Evolutionary conservation across 495 filamentous ascomycete species (phyloP), one percentile per base, ranked within the genome.

Genomic region (Aspergillus homomorphus): DNA sequence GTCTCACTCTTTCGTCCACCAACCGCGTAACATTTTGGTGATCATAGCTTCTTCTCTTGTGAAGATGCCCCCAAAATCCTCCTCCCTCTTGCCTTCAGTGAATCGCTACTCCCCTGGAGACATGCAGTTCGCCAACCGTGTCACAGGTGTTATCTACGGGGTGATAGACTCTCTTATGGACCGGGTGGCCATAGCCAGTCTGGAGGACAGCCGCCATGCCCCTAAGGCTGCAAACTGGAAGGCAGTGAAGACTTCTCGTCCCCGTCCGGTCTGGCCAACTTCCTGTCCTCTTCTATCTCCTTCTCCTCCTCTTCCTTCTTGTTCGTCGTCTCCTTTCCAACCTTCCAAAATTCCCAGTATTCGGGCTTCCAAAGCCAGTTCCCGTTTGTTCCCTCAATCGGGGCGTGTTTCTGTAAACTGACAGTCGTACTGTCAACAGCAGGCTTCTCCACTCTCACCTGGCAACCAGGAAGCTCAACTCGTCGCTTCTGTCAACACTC

Each of bases 161-260:
- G 46, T 50, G 20, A 5, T 50, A 1, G 46, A 26, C 8, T 22
- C 46, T 18, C 26, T 53, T 9, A 20, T 42, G 30, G 51, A 53
- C 6, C 30, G 28, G 28, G 45, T n/a, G 1, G 1, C 38, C 30
- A 14, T 30, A 8, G 28, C 16, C 21, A 24, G 44, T 15, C 51
- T 60, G 1, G 58, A 45, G 19, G 58, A 60, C 5, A 60, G 58
- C 30, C 43, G 45, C 0, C 51, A 60, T 55, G 58, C 58, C n/a
- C 58, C 58, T 0, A 51, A 50, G 19, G 15, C 33, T 38, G 22
- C n/a, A 4, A n/a, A 18, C 8, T 20, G 45, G 20, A 20, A 14
- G 51, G 10, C 14, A 28, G 26, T 19, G 7, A 20, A 42, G 33
- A n/a, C 18, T 38, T 33, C 23, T 52, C 22, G 30, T 52, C 30